phyloP scores from a whole-genome alignment of 31 red algal genomes.

The Porphyra umbilicalis region DNA sequence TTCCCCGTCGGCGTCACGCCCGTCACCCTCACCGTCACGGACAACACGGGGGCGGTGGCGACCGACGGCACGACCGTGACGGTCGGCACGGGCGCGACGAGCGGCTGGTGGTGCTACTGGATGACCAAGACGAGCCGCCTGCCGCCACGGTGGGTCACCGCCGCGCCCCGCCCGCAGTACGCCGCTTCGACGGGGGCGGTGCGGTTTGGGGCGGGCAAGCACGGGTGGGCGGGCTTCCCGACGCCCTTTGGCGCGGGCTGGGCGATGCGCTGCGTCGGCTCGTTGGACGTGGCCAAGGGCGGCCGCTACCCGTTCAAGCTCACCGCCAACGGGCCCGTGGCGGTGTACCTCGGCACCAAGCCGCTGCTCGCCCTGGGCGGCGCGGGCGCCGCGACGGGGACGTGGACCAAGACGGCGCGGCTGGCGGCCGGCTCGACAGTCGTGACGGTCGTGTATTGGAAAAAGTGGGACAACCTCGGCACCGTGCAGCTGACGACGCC shows the following conservation, averaged over 20 bases:
- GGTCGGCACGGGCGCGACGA: constrained; percentile 21
- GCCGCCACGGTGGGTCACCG: constrained; percentile 7
- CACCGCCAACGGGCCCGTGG: neutral
- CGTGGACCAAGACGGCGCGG: neutral
- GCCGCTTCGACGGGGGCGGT: neutral
- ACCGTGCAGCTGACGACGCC: neutral
- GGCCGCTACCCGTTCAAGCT: neutral
- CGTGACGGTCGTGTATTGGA: neutral
- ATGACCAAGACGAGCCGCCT: constrained; percentile 10
- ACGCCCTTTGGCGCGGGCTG: neutral
- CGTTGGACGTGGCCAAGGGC: neutral
- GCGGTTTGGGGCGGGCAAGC: neutral
- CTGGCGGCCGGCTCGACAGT: neutral
- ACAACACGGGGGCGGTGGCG: constrained; percentile 28
- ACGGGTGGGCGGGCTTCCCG: neutral
- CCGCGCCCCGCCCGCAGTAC: neutral
- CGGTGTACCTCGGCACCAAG: neutral
- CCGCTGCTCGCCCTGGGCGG: neutral
- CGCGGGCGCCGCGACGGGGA: neutral
- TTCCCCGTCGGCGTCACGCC: constrained; percentile 40
- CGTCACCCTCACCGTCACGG: constrained; percentile 45
- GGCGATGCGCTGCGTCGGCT: neutral
- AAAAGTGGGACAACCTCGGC: neutral
- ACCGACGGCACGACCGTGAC: constrained; percentile 25
- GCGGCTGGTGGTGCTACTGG: constrained; percentile 52